A percentile compares a stretch with the other conserved stretches of the same genome.
Conservation (phyloP, 2,329 filamentous ascomycete species). For the Penicillium sp. region DNA sequence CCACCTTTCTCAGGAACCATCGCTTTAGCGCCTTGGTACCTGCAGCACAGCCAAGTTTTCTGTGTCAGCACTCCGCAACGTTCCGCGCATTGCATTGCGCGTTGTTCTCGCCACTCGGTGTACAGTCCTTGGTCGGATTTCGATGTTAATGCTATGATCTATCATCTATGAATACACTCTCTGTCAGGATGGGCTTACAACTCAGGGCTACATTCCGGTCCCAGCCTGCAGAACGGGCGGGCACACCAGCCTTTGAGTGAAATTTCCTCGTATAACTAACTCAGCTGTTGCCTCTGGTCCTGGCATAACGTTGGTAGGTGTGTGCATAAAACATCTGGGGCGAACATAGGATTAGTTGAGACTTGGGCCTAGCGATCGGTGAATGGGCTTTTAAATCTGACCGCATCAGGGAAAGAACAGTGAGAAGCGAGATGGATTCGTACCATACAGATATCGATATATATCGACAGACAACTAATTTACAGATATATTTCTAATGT, state of each 20-base stretch:
- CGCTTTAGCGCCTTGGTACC: constrained; percentile 6
- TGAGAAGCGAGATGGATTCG: not conserved
- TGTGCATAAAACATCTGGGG: too few species aligned
- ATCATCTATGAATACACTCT: too few species aligned
- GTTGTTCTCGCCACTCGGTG: not conserved
- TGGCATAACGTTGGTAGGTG: too few species aligned
- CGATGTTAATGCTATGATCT: too few species aligned
- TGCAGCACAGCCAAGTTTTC: not conserved
- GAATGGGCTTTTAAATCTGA: not conserved
- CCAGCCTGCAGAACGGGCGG: too few species aligned
- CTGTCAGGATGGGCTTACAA: too few species aligned
- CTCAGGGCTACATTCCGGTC: too few species aligned
- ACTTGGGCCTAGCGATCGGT: too few species aligned
- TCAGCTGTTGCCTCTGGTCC: too few species aligned
- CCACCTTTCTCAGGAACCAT: constrained; percentile 8
- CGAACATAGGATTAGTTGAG: too few species aligned
- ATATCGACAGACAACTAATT: not conserved
- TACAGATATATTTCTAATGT: constrained; percentile 3
- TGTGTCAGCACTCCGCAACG: too few species aligned
- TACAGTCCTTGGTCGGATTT: too few species aligned
- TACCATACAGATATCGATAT: not conserved
- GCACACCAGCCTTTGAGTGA: not conserved
- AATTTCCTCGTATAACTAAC: not conserved
- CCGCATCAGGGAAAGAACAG: not conserved
- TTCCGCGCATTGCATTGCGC: not conserved